These are phyloP conservation scores for Quambalaria eucalypti DNA, from an alignment of 1,284 basidiomycete species.

Conservation along the genomic window DNA sequence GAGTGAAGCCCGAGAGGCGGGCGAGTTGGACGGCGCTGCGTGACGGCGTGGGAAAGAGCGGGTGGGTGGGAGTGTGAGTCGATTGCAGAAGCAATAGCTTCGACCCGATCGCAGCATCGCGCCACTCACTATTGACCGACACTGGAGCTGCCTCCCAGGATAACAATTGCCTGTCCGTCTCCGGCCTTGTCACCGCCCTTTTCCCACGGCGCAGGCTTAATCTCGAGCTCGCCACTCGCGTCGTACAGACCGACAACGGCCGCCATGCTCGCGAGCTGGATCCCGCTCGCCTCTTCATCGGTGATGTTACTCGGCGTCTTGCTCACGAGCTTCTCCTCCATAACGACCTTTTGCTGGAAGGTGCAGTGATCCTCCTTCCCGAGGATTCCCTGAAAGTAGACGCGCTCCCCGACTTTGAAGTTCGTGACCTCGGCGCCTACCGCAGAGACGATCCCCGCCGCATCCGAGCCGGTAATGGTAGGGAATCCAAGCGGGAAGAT, in stretches of 20 bases:
- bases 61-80: not conserved
- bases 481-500: slow-evolving; percentile 19
- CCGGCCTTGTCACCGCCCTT: slow-evolving; percentile 14
- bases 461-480: slow-evolving; percentile 26
- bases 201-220: slow-evolving; percentile 22
- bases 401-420: slow-evolving; percentile 21
- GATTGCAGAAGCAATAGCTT: not conserved
- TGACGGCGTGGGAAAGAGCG: not conserved
- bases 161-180: slow-evolving; percentile 23
- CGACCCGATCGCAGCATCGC: too few species aligned
- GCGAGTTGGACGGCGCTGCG: slow-evolving; percentile 26
- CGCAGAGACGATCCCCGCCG: slow-evolving; percentile 20
- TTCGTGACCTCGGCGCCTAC: slow-evolving; percentile 13
- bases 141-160: slow-evolving; percentile 24
- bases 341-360: slow-evolving; percentile 29
- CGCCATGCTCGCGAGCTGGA: slow-evolving; percentile 23
- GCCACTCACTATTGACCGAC: slow-evolving; percentile 24
- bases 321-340: slow-evolving; percentile 19
- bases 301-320: slow-evolving; percentile 21
- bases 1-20: slow-evolving; percentile 21
- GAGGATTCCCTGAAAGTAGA: slow-evolving; percentile 37
- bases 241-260: slow-evolving; percentile 22
- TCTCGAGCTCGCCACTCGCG: slow-evolving; percentile 6
- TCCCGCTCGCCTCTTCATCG: slow-evolving; percentile 28
- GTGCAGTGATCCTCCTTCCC: slow-evolving; percentile 18